Evolutionary conservation across 1,139 yeast species (phyloP).

Genomic region (Yamadazyma triangularis): DNA sequence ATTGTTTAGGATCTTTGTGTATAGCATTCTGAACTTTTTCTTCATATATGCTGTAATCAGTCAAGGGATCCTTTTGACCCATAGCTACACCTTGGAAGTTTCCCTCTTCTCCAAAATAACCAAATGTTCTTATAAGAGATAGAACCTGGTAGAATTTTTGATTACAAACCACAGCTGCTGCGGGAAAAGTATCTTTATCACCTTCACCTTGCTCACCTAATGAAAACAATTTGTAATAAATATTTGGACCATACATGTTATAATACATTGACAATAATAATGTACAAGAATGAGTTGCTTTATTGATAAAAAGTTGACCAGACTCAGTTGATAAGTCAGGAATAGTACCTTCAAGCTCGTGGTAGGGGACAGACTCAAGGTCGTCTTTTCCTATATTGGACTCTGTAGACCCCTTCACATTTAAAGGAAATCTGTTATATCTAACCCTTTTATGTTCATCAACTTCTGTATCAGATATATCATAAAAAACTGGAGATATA

Average conservation of each 20-base stretch:
- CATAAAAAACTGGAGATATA: conserved; percentile 63
- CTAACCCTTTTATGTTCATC: conserved; percentile 22
- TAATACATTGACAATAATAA: conserved; percentile 51
- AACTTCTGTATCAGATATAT: conserved; percentile 50
- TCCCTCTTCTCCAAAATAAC: conserved; percentile 21
- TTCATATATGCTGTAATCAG: conserved; percentile 18
- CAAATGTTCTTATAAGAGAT: conserved; percentile 28
- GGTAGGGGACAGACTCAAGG: conserved; percentile 24
- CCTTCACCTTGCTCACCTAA: conserved; percentile 66
- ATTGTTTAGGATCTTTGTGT: conserved; percentile 3
- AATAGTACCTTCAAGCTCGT: conserved; percentile 53
- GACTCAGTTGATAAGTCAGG: conserved; percentile 64
- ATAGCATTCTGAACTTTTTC: conserved; percentile 4
- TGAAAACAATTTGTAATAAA: conserved; percentile 51
- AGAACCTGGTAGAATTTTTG: conserved; percentile 51
- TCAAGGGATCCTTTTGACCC: conserved; percentile 35
- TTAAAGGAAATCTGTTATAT: conserved; percentile 19
- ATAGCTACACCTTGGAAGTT: conserved; percentile 35
- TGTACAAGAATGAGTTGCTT: conserved; percentile 49
- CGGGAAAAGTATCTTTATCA: conserved; percentile 60
- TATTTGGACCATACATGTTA: conserved; percentile 54
- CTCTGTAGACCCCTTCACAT: conserved; percentile 5
- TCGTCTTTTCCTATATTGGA: conserved; percentile 4
- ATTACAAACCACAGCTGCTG: conserved; percentile 49
- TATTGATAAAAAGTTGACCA: conserved; percentile 55